Percentiles rank a stretch among this genome's conserved stretches.
These are phyloP conservation scores for Kokia cookei DNA, from an alignment of 441 rosid genomes.

Conservation along the genomic window DNA sequence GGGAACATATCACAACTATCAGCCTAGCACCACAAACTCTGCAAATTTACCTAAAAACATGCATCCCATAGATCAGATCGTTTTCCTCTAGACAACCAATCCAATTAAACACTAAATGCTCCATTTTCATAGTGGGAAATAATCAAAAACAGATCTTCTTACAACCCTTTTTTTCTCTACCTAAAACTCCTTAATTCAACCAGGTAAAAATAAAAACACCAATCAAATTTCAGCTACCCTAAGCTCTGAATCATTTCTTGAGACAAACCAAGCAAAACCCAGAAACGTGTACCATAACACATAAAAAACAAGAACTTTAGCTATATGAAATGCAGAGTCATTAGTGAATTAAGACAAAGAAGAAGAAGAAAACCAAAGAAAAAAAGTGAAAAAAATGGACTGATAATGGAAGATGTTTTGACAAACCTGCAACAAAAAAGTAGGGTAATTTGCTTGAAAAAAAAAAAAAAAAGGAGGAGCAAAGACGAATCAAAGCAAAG, in stretches of 20 bases:
- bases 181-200: neutral
- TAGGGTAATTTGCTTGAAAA: neutral
- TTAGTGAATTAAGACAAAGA: neutral
- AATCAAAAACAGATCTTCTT: neutral
- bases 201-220: neutral
- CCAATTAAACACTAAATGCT: slow-evolving; percentile 1
- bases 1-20: neutral
- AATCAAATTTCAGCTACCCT: neutral
- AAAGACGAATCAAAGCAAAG: neutral
- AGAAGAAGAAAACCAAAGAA: neutral
- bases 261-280: slow-evolving; percentile 6
- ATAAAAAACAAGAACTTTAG: slow-evolving; percentile 9
- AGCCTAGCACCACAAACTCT: neutral
- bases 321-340: neutral
- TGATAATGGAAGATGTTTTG: neutral
- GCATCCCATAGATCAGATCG: neutral
- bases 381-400: neutral
- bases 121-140: neutral
- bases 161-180: neutral
- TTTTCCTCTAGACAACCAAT: neutral
- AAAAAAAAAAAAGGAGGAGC: neutral
- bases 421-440: slow-evolving; percentile 9
- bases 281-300: neutral
- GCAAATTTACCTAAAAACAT: neutral
- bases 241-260: neutral